Evolutionary conservation across 2,329 filamentous ascomycete species (phyloP).

Genomic region (Ophiostoma perfectum): DNA sequence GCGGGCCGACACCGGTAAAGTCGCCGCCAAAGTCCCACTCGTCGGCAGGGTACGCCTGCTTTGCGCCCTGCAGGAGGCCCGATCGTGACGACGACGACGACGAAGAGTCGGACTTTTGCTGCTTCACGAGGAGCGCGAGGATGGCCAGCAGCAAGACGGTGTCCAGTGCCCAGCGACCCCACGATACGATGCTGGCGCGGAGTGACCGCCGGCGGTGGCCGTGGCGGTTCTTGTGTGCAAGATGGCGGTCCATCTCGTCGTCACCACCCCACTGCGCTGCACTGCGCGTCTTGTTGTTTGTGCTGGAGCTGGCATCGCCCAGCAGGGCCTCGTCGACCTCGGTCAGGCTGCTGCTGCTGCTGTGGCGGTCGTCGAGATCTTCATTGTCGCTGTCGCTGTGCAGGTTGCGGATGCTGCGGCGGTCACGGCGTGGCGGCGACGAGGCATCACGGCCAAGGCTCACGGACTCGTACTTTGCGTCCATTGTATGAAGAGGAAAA

Average conservation of each 20-base stretch:
- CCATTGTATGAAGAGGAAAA: conserved; percentile 17
- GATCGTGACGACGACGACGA: conserved; percentile 20
- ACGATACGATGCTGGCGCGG: conserved; percentile 34
- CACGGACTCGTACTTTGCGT: conserved; percentile 24
- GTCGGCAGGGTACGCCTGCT: conserved; percentile 22
- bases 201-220: conserved; percentile 31
- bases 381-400: conserved; percentile 33
- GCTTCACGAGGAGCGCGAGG: conserved; percentile 34
- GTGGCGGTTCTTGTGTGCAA: conserved; percentile 14
- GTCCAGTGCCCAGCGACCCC: conserved; percentile 38
- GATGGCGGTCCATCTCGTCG: conserved; percentile 18
- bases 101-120: conserved; percentile 26
- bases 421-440: conserved; percentile 11
- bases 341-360: conserved; percentile 29
- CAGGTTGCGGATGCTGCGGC: conserved; percentile 29
- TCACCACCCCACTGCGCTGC: conserved; percentile 16
- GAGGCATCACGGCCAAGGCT: conserved; percentile 13
- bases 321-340: conserved; percentile 40
- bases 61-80: conserved; percentile 14
- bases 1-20: conserved; percentile 35
- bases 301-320: conserved; percentile 27
- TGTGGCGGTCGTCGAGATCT: conserved; percentile 34
- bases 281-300: conserved; percentile 22
- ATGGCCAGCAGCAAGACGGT: conserved; percentile 37
- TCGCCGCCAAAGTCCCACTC: conserved; percentile 36